Evolutionary conservation across 1,284 basidiomycete species (phyloP).

Genomic region (Moniliophthora roreri): DNA sequence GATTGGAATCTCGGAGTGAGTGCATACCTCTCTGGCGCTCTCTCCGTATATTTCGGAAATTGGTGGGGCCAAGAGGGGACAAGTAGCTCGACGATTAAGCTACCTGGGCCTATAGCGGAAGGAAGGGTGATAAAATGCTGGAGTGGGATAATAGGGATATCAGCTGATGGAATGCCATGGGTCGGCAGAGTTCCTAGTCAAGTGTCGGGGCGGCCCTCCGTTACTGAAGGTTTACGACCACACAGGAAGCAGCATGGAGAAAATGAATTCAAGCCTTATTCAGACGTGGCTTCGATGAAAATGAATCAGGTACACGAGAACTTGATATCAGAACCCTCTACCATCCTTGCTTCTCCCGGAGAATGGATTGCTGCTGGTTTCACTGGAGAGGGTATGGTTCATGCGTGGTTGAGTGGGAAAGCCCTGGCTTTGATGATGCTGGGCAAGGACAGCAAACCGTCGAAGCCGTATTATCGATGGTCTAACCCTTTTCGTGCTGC

Average conservation of each 20-base stretch:
- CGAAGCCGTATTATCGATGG: no score
- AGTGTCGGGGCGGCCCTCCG: constrained; percentile 29
- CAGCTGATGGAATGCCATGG: constrained; percentile 54
- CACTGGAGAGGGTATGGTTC: constrained; percentile 66
- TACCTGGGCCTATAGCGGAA: constrained; percentile 25
- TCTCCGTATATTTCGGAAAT: constrained; percentile 46
- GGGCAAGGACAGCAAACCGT: constrained; percentile 23
- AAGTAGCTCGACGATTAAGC: constrained; percentile 11
- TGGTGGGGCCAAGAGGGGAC: constrained; percentile 33
- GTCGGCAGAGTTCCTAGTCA: constrained; percentile 49
- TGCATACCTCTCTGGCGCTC: constrained; percentile 44
- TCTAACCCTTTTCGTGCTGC: neutral
- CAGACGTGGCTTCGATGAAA: neutral
- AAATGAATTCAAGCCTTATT: no score
- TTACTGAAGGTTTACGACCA: neutral
- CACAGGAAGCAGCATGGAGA: neutral
- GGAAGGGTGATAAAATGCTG: constrained; percentile 50
- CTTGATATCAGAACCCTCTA: neutral
- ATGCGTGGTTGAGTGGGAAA: constrained; percentile 60
- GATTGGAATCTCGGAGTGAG: constrained; percentile 39
- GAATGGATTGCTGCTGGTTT: constrained; percentile 63
- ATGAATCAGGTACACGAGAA: neutral
- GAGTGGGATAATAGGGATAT: constrained; percentile 60
- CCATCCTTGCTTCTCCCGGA: constrained; percentile 29
- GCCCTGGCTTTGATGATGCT: constrained; percentile 60